Evolutionary conservation across 2,329 filamentous ascomycete species (phyloP).

Genomic region (Colletotrichum sp.): DNA sequence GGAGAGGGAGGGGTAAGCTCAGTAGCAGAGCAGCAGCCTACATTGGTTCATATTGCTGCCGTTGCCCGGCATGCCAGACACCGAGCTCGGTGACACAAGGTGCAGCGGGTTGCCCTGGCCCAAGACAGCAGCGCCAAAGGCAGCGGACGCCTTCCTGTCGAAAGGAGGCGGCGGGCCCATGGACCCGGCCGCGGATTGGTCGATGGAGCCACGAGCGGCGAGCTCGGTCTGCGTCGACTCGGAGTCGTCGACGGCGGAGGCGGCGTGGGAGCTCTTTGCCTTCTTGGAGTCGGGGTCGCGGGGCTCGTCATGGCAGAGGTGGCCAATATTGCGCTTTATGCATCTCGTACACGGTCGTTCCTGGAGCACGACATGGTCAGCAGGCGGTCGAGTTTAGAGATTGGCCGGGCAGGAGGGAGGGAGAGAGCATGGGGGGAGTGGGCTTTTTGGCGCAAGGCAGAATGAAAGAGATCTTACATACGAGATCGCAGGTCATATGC

Average conservation of each 20-base stretch:
- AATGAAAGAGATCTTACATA: conserved; percentile 54
- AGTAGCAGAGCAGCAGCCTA: conserved; percentile 55
- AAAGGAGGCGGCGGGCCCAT: conserved; percentile 59
- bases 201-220: conserved; percentile 59
- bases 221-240: conserved; percentile 54
- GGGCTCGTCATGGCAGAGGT: conserved; percentile 97
- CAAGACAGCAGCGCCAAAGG: conserved; percentile 35
- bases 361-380: conserved; percentile 52
- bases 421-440: not conserved
- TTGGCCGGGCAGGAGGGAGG: not conserved
- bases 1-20: conserved; percentile 12
- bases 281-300: conserved; percentile 85
- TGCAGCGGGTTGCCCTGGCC: conserved; percentile 62
- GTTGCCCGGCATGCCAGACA: conserved; percentile 63
- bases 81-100: conserved; percentile 74
- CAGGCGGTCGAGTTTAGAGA: conserved; percentile 23
- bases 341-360: conserved; percentile 96
- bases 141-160: conserved; percentile 29
- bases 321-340: conserved; percentile 98
- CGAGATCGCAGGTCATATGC: conserved; percentile 94
- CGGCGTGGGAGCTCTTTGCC: conserved; percentile 68
- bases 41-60: conserved; percentile 73
- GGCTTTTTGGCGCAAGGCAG: not conserved
- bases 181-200: conserved; percentile 52
- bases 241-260: conserved; percentile 66